A percentile compares a stretch with the other conserved stretches of the same genome.
Evolutionary conservation across 805 yeast genomes (phyloP).

Genomic region (Tetrapisispora phaffii): DNA sequence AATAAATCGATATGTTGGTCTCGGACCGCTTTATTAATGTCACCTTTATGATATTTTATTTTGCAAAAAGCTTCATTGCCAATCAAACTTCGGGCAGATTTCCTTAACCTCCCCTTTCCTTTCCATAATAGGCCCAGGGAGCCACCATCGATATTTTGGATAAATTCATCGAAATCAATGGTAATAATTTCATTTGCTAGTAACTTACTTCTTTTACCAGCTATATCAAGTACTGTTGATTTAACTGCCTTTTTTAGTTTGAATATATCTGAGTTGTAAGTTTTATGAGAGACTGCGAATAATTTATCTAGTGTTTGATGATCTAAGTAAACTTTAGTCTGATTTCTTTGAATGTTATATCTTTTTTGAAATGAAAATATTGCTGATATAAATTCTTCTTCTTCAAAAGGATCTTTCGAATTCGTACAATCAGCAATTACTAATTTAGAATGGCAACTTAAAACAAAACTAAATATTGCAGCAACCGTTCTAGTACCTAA

Average conservation of each 20-base stretch:
- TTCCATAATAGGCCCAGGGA: slow-evolving; percentile 38
- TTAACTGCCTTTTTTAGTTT: slow-evolving; percentile 60
- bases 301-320: slow-evolving; percentile 43
- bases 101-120: slow-evolving; percentile 38
- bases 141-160: slow-evolving; percentile 27
- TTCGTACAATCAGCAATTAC: slow-evolving; percentile 50
- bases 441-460: slow-evolving; percentile 56
- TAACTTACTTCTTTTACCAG: slow-evolving; percentile 31
- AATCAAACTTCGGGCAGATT: slow-evolving; percentile 9
- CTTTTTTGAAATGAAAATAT: slow-evolving; percentile 74
- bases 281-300: slow-evolving; percentile 38
- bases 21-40: slow-evolving; percentile 13
- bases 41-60: slow-evolving; percentile 15
- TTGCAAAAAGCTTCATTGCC: slow-evolving; percentile 12
- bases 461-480: slow-evolving; percentile 67
- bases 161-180: slow-evolving; percentile 29
- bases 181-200: slow-evolving; percentile 33
- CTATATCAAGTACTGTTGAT: slow-evolving; percentile 60
- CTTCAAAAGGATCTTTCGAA: slow-evolving; percentile 77
- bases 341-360: slow-evolving; percentile 33
- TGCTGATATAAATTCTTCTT: slow-evolving; percentile 54
- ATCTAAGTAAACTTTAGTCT: slow-evolving; percentile 46
- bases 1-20: slow-evolving; percentile 4
- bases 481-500: slow-evolving; percentile 63
- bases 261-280: slow-evolving; percentile 34